Evolutionary conservation across 208 protist genomes (phyloP).

Genomic region (Endotrypanum monterogeii): DNA sequence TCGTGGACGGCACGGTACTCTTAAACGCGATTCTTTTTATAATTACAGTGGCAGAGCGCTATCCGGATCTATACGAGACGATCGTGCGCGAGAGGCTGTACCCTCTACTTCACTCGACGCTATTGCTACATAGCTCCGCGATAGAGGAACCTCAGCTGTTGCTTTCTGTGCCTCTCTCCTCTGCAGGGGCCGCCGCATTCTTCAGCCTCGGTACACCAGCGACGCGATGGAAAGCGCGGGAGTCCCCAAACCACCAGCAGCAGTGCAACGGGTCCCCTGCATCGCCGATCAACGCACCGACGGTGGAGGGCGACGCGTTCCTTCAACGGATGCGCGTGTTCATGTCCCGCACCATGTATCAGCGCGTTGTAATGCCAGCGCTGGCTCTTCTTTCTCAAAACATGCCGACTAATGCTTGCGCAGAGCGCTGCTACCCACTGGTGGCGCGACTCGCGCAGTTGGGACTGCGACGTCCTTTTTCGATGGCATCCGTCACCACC

Average conservation of each 20-base stretch:
- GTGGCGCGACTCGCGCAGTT: constrained; percentile 47
- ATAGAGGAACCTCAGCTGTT: constrained; percentile 24
- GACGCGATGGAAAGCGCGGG: neutral
- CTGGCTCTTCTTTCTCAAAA: constrained; percentile 69
- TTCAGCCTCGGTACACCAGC: neutral
- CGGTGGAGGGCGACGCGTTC: neutral
- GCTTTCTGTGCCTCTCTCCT: constrained; percentile 17
- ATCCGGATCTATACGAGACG: constrained; percentile 48
- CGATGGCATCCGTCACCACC: constrained; percentile 40
- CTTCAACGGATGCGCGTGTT: constrained; percentile 25
- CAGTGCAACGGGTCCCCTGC: neutral
- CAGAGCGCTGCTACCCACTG: constrained; percentile 29
- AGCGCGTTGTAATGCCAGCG: constrained; percentile 49
- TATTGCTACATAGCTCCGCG: constrained; percentile 29
- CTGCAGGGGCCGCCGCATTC: constrained; percentile 6
- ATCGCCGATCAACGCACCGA: neutral
- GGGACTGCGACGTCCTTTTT: constrained; percentile 52
- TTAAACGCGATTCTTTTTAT: constrained; percentile 55
- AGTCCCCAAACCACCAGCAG: neutral
- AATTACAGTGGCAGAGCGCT: constrained; percentile 35
- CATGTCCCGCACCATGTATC: constrained; percentile 32
- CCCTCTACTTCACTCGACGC: constrained; percentile 48
- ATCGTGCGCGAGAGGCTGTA: constrained; percentile 43
- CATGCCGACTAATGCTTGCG: constrained; percentile 36
- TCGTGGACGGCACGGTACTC: constrained; percentile 34